Evolutionary conservation across 1,284 basidiomycete genomes (phyloP).

Genomic region (Rugosomyces carneus): DNA sequence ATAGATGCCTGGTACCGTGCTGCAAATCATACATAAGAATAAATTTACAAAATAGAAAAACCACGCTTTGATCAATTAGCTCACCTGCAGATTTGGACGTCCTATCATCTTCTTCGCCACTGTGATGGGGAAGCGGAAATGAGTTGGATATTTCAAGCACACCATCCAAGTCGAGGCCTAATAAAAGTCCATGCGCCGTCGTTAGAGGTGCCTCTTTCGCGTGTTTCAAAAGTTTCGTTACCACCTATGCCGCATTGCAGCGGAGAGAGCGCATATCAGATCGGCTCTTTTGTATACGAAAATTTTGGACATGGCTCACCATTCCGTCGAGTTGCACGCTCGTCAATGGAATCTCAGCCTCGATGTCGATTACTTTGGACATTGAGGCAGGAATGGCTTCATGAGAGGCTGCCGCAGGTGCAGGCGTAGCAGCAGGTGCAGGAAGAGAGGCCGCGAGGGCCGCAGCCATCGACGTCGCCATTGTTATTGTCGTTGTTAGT

Average conservation of each 20-base stretch:
- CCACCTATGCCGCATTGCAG: conserved; percentile 49
- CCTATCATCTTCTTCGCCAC: conserved; percentile 74
- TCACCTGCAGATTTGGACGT: conserved; percentile 64
- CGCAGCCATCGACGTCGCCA: conserved; percentile 83
- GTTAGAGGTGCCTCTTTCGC: conserved; percentile 60
- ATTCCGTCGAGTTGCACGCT: conserved; percentile 80
- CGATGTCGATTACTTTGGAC: conserved; percentile 86
- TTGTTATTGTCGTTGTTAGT: conserved; percentile 25
- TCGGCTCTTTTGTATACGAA: background rate
- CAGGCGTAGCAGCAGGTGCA: conserved; percentile 49
- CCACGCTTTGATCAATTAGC: conserved; percentile 20
- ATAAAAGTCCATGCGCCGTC: conserved; percentile 76
- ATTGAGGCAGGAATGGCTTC: conserved; percentile 84
- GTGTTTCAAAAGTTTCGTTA: conserved; percentile 91
- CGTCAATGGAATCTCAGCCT: conserved; percentile 77
- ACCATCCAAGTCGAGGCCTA: conserved; percentile 91
- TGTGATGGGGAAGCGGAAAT: conserved; percentile 77
- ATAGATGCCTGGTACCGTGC: conserved; percentile 82
- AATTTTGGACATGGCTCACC: conserved; percentile 40
- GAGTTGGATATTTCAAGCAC: conserved; percentile 89
- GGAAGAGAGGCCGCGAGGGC: conserved; percentile 81
- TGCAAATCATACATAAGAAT: conserved; percentile 25
- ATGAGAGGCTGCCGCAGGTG: conserved; percentile 59
- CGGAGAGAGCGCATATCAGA: too few relatives aligned
- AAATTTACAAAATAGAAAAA: background rate